Conservation (phyloP, 352 stramenopile species). For the Phytophthora hibernalis region DNA sequence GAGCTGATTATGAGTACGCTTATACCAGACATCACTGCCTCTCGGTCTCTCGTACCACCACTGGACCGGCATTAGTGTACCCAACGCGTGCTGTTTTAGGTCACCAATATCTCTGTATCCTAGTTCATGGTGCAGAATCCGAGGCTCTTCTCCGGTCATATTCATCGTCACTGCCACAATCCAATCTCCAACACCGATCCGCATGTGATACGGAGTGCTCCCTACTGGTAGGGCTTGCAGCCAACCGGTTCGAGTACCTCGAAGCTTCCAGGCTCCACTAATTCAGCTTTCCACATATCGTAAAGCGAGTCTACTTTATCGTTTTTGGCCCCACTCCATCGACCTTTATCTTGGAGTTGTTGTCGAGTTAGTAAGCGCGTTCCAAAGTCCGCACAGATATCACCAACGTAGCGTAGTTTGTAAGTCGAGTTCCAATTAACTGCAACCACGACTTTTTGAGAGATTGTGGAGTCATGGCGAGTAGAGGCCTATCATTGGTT, state of each 20-base stretch:
- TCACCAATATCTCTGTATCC: not conserved
- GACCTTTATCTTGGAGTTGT: too few species aligned
- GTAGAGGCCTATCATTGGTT: not conserved
- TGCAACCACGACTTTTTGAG: not conserved
- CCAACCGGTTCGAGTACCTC: not conserved
- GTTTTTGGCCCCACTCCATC: not conserved
- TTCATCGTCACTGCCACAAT: not conserved
- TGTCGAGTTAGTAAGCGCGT: not conserved
- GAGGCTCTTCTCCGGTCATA: not conserved
- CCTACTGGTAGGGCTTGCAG: too few species aligned
- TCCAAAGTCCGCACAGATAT: not conserved
- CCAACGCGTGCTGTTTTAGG: not conserved
- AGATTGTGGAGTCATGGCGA: not conserved
- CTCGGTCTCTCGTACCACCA: conserved; percentile 11
- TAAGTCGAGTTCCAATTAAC: not conserved
- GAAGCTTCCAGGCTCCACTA: not conserved
- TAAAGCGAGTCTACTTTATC: not conserved
- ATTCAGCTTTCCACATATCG: not conserved
- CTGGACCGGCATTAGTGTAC: not conserved
- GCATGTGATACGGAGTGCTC: conserved; percentile 5
- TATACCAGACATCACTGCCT: conserved; percentile 20
- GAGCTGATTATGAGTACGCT: not conserved
- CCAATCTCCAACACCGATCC: not conserved
- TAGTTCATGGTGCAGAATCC: not conserved
- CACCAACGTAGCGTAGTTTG: not conserved